Percentiles rank a stretch among this genome's conserved stretches.
phyloP scores from a whole-genome alignment of 345 rosid species.

The Durio zibethinus region DNA sequence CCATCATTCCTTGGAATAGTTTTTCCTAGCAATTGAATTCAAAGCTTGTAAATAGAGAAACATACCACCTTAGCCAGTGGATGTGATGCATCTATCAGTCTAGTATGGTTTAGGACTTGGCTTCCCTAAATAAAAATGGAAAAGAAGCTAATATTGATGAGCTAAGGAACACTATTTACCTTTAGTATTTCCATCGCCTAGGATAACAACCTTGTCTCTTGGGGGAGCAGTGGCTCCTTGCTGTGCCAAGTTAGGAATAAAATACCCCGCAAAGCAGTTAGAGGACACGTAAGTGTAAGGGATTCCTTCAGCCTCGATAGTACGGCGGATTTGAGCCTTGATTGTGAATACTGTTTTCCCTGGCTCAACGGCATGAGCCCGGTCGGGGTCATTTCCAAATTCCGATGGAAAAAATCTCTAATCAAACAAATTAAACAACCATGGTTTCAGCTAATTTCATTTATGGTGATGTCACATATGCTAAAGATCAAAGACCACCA shows the following conservation, averaged over 20 bases:
- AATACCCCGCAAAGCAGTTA: constrained; percentile 49
- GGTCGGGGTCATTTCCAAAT: constrained; percentile 62
- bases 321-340: constrained; percentile 50
- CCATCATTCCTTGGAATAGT: too few relatives aligned
- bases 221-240: constrained; percentile 55
- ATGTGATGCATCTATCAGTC: too few relatives aligned
- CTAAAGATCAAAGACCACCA: background rate
- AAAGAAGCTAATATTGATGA: background rate
- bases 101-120: background rate
- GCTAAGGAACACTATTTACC: constrained; percentile 23
- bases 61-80: too few relatives aligned
- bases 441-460: background rate
- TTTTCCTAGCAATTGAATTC: background rate
- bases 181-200: constrained; percentile 57
- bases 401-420: constrained; percentile 76
- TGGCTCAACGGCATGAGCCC: constrained; percentile 50
- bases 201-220: constrained; percentile 48
- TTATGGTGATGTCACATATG: background rate
- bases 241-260: constrained; percentile 44
- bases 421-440: background rate
- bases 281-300: constrained; percentile 51
- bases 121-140: too few relatives aligned
- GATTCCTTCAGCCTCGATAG: constrained; percentile 52
- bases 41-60: too few relatives aligned
- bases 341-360: constrained; percentile 37